phyloP scores from a whole-genome alignment of 352 stramenopile species.

The Phytopythium vexans region DNA sequence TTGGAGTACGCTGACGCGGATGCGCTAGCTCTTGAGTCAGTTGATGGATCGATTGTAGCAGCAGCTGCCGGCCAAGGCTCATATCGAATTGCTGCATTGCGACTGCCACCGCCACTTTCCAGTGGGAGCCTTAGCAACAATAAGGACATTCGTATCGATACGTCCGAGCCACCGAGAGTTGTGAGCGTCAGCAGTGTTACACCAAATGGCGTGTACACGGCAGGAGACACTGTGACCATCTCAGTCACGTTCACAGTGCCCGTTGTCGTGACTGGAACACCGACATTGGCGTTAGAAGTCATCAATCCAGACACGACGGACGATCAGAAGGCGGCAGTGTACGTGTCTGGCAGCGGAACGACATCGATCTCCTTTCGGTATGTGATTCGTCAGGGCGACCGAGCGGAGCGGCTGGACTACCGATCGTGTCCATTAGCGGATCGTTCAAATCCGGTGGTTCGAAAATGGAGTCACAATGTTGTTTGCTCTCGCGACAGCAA shows the following conservation, averaged over 20 bases:
- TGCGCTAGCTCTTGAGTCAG: slow-evolving; percentile 27
- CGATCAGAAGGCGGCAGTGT: slow-evolving; percentile 20
- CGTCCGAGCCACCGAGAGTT: slow-evolving; percentile 44
- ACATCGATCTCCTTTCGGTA: slow-evolving; percentile 52
- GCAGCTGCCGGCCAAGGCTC: slow-evolving; percentile 9
- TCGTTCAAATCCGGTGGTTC: slow-evolving; percentile 10
- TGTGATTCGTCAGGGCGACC: slow-evolving; percentile 41
- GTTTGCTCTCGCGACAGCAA: slow-evolving; percentile 37
- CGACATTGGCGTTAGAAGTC: slow-evolving; percentile 35
- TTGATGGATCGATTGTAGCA: slow-evolving; percentile 18
- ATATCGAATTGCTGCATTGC: slow-evolving; percentile 34
- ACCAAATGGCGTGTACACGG: slow-evolving; percentile 56
- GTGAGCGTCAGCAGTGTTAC: slow-evolving; percentile 41
- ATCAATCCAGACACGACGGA: slow-evolving; percentile 12
- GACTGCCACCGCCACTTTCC: slow-evolving; percentile 32
- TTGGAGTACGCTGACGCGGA: slow-evolving; percentile 56
- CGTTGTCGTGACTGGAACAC: slow-evolving; percentile 41
- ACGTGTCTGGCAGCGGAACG: slow-evolving; percentile 38
- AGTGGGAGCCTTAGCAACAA: slow-evolving; percentile 61
- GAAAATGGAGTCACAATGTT: slow-evolving; percentile 54
- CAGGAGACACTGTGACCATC: slow-evolving; percentile 41
- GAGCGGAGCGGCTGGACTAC: slow-evolving; percentile 62
- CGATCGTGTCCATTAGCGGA: slow-evolving; percentile 34
- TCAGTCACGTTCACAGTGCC: slow-evolving; percentile 47
- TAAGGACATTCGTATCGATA: slow-evolving; percentile 67